Conservation (phyloP, 208 protist species). For the Crithidia brevicula region DNA sequence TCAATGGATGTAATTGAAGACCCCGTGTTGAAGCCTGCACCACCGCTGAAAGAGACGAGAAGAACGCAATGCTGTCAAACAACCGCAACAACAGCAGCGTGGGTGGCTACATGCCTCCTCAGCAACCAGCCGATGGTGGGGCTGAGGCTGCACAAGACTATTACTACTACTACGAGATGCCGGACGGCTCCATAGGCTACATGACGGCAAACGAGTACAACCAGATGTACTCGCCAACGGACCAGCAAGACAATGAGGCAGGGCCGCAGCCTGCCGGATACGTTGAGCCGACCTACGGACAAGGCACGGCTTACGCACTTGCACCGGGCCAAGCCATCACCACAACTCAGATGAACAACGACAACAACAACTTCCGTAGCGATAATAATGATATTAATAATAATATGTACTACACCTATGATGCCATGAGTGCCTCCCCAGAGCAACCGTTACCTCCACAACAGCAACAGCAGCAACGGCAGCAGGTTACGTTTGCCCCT, state of each 20-base stretch:
- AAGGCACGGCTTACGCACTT: slow-evolving; percentile 14
- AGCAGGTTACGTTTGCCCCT: background rate
- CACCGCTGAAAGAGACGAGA: too few species aligned
- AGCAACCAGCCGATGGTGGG: background rate
- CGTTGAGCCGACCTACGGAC: slow-evolving; percentile 13
- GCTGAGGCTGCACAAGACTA: slow-evolving; percentile 8
- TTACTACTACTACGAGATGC: slow-evolving; percentile 39
- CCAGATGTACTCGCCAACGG: slow-evolving; percentile 20
- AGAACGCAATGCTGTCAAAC: background rate
- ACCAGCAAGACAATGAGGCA: background rate
- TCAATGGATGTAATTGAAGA: too few species aligned
- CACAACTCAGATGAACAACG: slow-evolving; percentile 6
- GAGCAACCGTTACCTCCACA: background rate
- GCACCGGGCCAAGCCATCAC: background rate
- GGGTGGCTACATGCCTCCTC: slow-evolving; percentile 20
- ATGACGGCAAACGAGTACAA: slow-evolving; percentile 15
- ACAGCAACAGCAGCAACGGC: background rate
- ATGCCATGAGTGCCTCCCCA: background rate
- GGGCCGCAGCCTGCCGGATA: slow-evolving; percentile 9
- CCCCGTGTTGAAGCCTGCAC: too few species aligned
- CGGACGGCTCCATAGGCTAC: slow-evolving; percentile 31
- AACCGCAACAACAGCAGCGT: slow-evolving; percentile 10
- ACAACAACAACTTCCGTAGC: background rate
- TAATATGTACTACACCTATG: slow-evolving; percentile 1
- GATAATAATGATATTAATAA: background rate